Base-by-base conservation (phyloP, 2,329 filamentous ascomycete genomes). In the Elsinoe ampelina region DNA sequence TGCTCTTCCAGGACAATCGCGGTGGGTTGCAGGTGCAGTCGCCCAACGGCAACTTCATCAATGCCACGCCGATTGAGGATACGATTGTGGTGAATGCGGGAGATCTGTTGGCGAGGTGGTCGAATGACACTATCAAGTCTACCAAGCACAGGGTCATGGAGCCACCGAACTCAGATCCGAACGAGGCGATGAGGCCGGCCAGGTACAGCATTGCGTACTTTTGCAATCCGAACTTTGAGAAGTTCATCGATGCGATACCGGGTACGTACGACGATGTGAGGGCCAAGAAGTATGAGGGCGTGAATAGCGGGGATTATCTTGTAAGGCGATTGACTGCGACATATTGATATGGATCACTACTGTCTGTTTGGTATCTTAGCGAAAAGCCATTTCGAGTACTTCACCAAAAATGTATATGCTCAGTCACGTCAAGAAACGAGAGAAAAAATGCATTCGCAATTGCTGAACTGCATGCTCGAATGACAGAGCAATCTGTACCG, bases 131-230 rank as follows among this genome's bases (percentile, higher is more conserved):
- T 3, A 95, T 96, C 73, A 90, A 87, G 73, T 92, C 87, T 67
- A 96, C 91, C 3, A 82, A 90, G 59, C 91, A 96, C 71, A 83
- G 90, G 10, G 91, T 96, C 0, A 87, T 96, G 4, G 87, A 95
- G 72, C 91, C 91, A 1, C 87, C 88, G 0, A 61, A 47, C 13
- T 64, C 68, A 3, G 68, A 68, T 38, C 60, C 64, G 10, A 68
- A 71, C 0, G 74, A 76, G 13, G 77, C 77, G 3, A 78, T 77
- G 15, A 85, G 95, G 69, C 89, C 89, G 1, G 77, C 89, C 0
- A 63, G 75, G 26, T 96, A 96, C 67, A 92, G 86, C 64, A 85
- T 96, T 67, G 91, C 90, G 64, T 96, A 95, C 73, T 95, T 95
- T 68, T 95, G 89, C 75, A 92, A 95, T 63, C 89, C 89, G 7